Conservation (phyloP, 768 basidiomycete species). For the Termitomyces sp. region DNA sequence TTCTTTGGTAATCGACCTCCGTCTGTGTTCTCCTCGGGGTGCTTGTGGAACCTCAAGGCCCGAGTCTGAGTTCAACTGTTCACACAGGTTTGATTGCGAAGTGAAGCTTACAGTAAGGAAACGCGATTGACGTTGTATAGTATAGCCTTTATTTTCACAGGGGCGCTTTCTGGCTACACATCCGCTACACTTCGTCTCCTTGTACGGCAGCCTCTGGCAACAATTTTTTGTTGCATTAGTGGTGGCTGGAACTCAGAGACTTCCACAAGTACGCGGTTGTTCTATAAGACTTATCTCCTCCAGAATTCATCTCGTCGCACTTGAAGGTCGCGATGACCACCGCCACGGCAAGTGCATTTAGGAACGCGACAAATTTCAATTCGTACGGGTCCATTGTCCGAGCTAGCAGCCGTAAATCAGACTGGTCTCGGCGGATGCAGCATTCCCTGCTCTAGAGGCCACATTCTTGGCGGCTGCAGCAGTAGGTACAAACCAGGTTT, state of each 20-base stretch:
- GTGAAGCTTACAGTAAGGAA: neutral
- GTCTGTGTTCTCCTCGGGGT: neutral
- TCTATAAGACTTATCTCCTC: neutral
- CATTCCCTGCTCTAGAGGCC: conserved; percentile 21
- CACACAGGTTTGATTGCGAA: neutral
- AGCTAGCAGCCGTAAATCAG: conserved; percentile 16
- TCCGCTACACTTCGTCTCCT: neutral
- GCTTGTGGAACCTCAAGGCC: neutral
- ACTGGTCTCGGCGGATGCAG: conserved; percentile 15
- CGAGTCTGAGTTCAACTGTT: neutral
- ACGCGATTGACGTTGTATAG: neutral
- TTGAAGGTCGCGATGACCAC: neutral
- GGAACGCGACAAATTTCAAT: no score
- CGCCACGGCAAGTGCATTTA: no score
- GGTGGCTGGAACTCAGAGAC: neutral
- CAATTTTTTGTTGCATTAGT: neutral
- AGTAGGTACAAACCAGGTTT: conserved; percentile 17
- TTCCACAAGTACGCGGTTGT: neutral
- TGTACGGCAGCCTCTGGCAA: neutral
- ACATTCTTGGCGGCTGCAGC: conserved; percentile 22
- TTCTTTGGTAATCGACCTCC: neutral
- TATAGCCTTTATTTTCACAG: neutral
- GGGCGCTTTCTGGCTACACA: neutral
- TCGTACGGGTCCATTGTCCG: no score
- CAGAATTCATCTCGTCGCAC: neutral